Conservation (phyloP, 1,284 basidiomycete genomes). For the Puccinia sorghi region DNA sequence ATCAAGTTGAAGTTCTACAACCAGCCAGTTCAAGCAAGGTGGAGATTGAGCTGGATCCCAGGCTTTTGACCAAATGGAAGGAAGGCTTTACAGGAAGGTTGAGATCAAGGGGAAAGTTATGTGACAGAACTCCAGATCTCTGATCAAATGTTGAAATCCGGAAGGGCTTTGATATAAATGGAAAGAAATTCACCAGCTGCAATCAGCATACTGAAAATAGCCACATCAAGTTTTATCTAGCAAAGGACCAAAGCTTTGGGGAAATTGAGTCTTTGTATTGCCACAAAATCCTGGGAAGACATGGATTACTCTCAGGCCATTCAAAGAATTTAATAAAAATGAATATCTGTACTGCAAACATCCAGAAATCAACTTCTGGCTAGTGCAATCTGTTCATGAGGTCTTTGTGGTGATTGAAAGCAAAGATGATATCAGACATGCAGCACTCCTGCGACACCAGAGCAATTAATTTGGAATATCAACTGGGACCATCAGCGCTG, state of each 20-base stretch:
- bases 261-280: background rate
- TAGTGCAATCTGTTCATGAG: no score
- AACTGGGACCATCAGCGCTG: no score
- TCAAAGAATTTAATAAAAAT: background rate
- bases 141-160: background rate
- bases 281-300: background rate
- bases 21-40: background rate
- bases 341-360: conserved; percentile 14
- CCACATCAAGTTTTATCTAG: conserved; percentile 1
- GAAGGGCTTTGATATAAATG: background rate
- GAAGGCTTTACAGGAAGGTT: background rate
- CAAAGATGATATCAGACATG: background rate
- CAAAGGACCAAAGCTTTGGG: conserved; percentile 21
- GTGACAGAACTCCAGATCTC: background rate
- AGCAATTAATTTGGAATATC: no score
- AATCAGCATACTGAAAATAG: no score
- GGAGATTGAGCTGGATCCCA: background rate
- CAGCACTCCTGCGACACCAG: no score
- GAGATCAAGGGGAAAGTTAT: background rate
- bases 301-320: conserved; percentile 3
- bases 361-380: conserved; percentile 8
- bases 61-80: background rate
- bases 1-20: background rate
- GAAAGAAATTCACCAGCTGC: background rate
- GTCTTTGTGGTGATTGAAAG: background rate